Percentiles rank a stretch among this genome's conserved stretches.
Conservation (phyloP, 2,329 filamentous ascomycete genomes). For the Paecilomyces sp. region DNA sequence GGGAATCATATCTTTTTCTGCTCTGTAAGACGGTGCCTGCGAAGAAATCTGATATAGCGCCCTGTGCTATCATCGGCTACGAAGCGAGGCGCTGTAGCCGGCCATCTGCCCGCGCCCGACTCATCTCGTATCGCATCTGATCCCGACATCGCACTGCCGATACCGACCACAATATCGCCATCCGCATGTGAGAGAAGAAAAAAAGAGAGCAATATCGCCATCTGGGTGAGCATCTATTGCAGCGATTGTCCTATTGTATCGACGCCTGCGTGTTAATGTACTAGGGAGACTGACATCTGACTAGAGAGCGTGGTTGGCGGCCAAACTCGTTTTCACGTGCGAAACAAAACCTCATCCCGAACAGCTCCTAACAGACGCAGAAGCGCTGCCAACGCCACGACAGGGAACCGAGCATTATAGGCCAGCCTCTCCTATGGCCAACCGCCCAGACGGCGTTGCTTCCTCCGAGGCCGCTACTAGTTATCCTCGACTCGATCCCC, state of each 20-base stretch:
- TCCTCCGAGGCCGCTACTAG: not conserved
- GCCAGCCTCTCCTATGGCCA: not conserved
- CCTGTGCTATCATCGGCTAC: not conserved
- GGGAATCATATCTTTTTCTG: not conserved
- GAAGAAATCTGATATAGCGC: not conserved
- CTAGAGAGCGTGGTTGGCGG: not conserved
- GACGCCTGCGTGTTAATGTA: not conserved
- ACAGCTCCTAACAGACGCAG: not conserved
- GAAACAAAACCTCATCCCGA: not conserved
- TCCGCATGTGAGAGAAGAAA: not conserved
- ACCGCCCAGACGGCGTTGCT: not conserved
- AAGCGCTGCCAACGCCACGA: not conserved
- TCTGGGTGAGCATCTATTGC: not conserved
- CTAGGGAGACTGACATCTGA: not conserved
- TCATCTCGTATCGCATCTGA: not conserved
- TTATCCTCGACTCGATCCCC: conserved; percentile 8
- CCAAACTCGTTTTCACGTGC: not conserved
- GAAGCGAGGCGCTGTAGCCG: not conserved
- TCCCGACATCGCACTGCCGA: not conserved
- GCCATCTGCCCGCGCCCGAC: not conserved
- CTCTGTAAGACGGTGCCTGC: not conserved
- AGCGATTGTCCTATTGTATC: not conserved
- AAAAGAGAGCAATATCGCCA: not conserved
- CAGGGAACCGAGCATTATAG: not conserved
- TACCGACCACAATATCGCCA: not conserved